Base-by-base conservation (phyloP, 208 protist species). In the Leishmania gerbilli region DNA sequence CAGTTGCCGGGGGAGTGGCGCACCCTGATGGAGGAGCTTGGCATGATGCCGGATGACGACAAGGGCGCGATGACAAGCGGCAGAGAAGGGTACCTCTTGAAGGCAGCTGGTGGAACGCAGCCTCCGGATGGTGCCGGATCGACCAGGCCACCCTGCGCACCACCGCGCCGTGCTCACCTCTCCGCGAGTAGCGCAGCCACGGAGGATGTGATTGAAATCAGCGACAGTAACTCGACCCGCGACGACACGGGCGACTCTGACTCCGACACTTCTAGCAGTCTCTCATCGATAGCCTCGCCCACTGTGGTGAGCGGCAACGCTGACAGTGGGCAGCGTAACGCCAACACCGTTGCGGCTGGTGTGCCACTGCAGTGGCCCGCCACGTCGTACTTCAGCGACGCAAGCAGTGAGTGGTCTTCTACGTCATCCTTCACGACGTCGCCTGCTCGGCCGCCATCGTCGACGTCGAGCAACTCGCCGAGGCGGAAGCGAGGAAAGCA, bases 371-470 rank as follows among this genome's bases (percentile, higher is more conserved):
- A 67, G 53, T 87, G 83, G 83, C 83, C 83, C 17, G 31, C 2
- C n/a, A 83, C 78, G 5, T 83, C 83, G 11, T 87, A 79, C 55
- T 87, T 87, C 60, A 82, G 71, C 47, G 80, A 80, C 17, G 72
- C 6, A 21, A 82, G 79, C 74, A 79, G 75, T 56, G 77, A 64
- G 13, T 82, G 79, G 80, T 87, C 79, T 3, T 82, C 79, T 2
- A 49, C 79, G 11, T 87, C 79, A 65, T 83, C 76, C 11, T 31
- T 51, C 8, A 49, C 68, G 31, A n/a, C 42, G 21, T 72, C 77
- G 24, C 77, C 62, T 60, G 69, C 64, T 15, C 62, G 17, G 42
- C 45, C 45, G 7, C 47, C 45, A 15, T 7, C 72, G 51, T 62
- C 72, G 40, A 27, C 19, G 7, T 37, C 55, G 27, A 31, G 31